Evolutionary conservation across 257 asterid species (phyloP), one percentile per base, ranked within the genome.

Genomic region (Rhazya stricta): DNA sequence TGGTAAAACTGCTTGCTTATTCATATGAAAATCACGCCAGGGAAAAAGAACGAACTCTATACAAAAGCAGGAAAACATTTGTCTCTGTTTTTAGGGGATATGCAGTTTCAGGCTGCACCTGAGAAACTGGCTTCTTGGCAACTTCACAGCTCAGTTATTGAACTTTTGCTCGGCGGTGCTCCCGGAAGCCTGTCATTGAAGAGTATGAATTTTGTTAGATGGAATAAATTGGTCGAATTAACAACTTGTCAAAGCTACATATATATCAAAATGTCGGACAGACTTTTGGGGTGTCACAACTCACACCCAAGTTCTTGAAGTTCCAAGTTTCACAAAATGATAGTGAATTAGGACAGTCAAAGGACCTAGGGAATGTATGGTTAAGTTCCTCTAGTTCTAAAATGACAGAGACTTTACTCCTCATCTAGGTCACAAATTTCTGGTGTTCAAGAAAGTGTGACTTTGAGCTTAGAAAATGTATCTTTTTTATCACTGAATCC

Each of bases 101-200:
- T 32, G 48, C 56, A 54, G 50, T 58, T 37, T 45, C 74, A 56
- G 54, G 71, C 27, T 66, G 67, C 61, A 27, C 53, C 34, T 46
- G 72, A 53, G 53, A 73, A 34, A 8, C 50, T 32, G 77, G 75
- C 54, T n/a, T 42, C 30, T 39, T 79, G 60, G 29, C 16, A 9
- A 56, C 18, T 70, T 39, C 78, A 25, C 34, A 41, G 50, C 61
- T 80, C 57, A 85, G 84, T 74, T 83, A 82, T 32, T 77, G 79
- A 83, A 74, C 77, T 85, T 85, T 67, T 85, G 87, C 46, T 80
- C 89, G 25, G 48, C 19, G 9, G 81, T 77, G 84, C 82, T 81
- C 30, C 81, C 69, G 37, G 84, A 77, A 30, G 83, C 87, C 89
- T 85, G 84, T 67, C 32, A 25, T 30, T 11, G 16, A 21, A 48